phyloP scores from a whole-genome alignment of 345 rosid genomes.

The Triadica sebifera region DNA sequence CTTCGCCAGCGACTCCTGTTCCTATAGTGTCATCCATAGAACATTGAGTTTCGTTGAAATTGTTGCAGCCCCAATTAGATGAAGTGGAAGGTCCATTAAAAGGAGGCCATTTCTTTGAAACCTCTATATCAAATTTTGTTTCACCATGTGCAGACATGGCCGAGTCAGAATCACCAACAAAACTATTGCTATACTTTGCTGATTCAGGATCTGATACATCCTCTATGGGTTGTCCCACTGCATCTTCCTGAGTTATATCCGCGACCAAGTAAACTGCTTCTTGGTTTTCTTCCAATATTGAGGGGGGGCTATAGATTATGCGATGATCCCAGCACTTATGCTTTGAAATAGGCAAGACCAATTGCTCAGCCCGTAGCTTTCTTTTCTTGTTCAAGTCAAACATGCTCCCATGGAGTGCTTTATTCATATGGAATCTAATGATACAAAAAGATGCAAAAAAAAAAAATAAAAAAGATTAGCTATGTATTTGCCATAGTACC shows the following conservation, averaged over 20 bases:
- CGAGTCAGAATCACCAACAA: slow-evolving; percentile 36
- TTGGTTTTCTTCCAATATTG: slow-evolving; percentile 15
- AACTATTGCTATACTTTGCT: slow-evolving; percentile 46
- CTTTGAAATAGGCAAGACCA: slow-evolving; percentile 48
- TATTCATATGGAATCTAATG: too few species aligned
- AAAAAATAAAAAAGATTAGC: too few species aligned
- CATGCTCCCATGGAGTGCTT: not conserved
- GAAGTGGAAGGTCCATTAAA: slow-evolving; percentile 26
- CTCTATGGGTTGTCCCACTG: slow-evolving; percentile 8
- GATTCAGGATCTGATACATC: slow-evolving; percentile 38
- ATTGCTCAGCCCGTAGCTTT: slow-evolving; percentile 43
- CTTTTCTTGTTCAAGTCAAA: slow-evolving; percentile 49
- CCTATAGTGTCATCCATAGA: slow-evolving; percentile 12
- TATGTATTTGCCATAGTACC: too few species aligned
- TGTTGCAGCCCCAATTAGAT: slow-evolving; percentile 21
- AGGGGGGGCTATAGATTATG: not conserved
- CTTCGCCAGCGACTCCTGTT: slow-evolving; percentile 14
- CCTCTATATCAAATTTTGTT: slow-evolving; percentile 22
- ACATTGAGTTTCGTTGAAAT: slow-evolving; percentile 12
- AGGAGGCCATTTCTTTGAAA: slow-evolving; percentile 12
- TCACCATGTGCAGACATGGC: slow-evolving; percentile 21
- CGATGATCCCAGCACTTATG: slow-evolving; percentile 38
- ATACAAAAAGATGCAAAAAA: too few species aligned
- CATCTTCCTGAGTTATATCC: slow-evolving; percentile 15
- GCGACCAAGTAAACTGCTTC: slow-evolving; percentile 16